phyloP scores from a whole-genome alignment of 768 basidiomycete genomes.

The Calocera viscosa region DNA sequence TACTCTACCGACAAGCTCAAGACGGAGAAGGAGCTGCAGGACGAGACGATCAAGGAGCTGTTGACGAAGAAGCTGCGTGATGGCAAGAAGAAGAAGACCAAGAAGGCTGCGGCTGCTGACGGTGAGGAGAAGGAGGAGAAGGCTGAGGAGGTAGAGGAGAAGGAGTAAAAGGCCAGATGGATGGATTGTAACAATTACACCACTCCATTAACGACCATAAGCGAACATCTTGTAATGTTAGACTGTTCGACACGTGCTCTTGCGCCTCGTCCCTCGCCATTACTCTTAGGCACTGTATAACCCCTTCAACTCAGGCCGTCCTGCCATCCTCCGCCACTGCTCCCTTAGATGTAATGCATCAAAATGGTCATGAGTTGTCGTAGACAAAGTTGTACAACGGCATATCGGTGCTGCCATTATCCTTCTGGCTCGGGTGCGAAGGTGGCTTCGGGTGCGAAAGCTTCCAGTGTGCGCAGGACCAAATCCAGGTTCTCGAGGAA shows the following conservation, averaged over 20 bases:
- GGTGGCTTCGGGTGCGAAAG: conserved; percentile 60
- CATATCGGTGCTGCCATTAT: neutral
- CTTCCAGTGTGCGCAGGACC: conserved; percentile 64
- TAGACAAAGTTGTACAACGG: too few relatives aligned
- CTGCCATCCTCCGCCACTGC: neutral
- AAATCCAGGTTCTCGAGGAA: conserved; percentile 86
- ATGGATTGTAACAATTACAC: neutral
- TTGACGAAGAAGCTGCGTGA: conserved; percentile 71
- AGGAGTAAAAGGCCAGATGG: conserved; percentile 3
- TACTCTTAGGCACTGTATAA: too few relatives aligned
- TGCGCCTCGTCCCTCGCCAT: too few relatives aligned
- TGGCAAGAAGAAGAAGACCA: conserved; percentile 87
- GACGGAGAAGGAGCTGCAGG: conserved; percentile 78
- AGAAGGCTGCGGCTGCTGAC: conserved; percentile 41
- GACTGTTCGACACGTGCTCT: neutral
- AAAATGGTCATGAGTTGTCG: too few relatives aligned
- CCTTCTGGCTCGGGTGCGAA: neutral
- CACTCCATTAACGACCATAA: conserved; percentile 13
- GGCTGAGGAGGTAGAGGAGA: neutral
- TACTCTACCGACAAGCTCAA: conserved; percentile 86
- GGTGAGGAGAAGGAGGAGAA: neutral
- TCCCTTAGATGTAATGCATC: too few relatives aligned
- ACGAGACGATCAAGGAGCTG: conserved; percentile 70
- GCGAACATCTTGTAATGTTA: neutral
- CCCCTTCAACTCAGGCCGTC: too few relatives aligned